Percentiles rank a stretch among this genome's conserved stretches.
Evolutionary conservation across 306 rosid species (phyloP).

Genomic region (Rosa lucieae): DNA sequence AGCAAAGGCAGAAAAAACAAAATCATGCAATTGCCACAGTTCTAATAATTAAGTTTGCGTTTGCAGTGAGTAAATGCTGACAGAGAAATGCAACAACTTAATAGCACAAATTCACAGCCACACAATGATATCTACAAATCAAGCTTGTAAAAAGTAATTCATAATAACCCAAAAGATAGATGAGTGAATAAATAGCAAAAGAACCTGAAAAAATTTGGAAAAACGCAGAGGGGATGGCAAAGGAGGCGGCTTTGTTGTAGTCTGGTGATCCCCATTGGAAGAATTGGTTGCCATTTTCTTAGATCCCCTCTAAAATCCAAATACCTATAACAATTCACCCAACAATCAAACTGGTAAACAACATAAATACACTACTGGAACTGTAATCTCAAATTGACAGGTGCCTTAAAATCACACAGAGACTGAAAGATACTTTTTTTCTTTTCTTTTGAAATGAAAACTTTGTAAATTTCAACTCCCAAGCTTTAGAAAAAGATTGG

Average conservation of each 20-base stretch:
- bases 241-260: conserved; percentile 64
- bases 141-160: conserved; percentile 6
- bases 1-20: background rate
- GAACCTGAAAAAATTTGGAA: conserved; percentile 85
- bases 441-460: background rate
- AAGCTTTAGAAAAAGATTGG: conserved; percentile 13
- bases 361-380: background rate
- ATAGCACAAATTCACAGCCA: conserved; percentile 16
- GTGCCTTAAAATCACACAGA: background rate
- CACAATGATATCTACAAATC: conserved; percentile 8
- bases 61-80: conserved; percentile 14
- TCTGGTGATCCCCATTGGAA: conserved; percentile 51
- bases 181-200: background rate
- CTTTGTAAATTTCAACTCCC: background rate
- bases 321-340: conserved; percentile 27
- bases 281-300: conserved; percentile 55
- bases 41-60: background rate
- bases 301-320: conserved; percentile 33
- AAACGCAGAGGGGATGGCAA: conserved; percentile 83
- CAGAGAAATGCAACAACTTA: conserved; percentile 16
- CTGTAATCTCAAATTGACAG: conserved; percentile 8
- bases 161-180: conserved; percentile 9
- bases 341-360: conserved; percentile 10
- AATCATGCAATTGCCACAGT: background rate
- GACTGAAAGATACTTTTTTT: background rate